Evolutionary conservation across 257 asterid genomes (phyloP), one percentile per base, ranked within the genome.

Genomic region (Capsicum pubescens): DNA sequence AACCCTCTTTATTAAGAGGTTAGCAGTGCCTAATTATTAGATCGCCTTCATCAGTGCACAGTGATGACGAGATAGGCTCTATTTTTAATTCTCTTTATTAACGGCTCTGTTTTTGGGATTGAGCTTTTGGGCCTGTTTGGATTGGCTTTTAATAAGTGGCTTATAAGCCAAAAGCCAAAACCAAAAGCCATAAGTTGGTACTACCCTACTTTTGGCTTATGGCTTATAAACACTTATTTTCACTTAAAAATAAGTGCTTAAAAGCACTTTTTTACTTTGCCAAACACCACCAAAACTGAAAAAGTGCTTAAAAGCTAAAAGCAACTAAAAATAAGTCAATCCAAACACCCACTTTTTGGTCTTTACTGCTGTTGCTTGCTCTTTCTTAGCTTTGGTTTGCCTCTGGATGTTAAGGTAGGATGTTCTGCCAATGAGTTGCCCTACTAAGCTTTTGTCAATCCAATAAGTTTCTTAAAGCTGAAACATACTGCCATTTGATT

Each of bases 61-160:
- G 79, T 42, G 57, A n/a, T 71, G 57, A 44, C 17, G 57, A 71
- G 57, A 71, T 71, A n/a, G 57, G 79, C 52, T 46, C 9, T n/a
- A 70, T 48, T 71, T 71, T 57, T 44, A 71, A 17, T 71, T 71
- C 79, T 16, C 35, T 16, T 19, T 59, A 7, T 58, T 7, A 3
- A n/a, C 12, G 15, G n/a, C 61, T 59, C 32, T 59, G 66, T 17
- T 59, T 55, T 15, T 15, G 61, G 19, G 19, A 15, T 55, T 55
- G 61, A 15, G 19, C 61, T 56, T 56, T 14, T 5, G 15, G 32
- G 32, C 32, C 32, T 26, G 32, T 26, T 26, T 26, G 32, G 32
- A 26, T 26, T 26, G 32, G 32, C n/a, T n/a, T n/a, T n/a, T n/a
- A 26, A 26, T 26, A 26, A 26, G 32, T 26, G 32, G 32, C 32